A percentile compares a stretch with the other conserved stretches of the same genome.
These are phyloP conservation scores for Lactifluus rugatus DNA, from an alignment of 768 basidiomycete genomes.

Conservation along the genomic window DNA sequence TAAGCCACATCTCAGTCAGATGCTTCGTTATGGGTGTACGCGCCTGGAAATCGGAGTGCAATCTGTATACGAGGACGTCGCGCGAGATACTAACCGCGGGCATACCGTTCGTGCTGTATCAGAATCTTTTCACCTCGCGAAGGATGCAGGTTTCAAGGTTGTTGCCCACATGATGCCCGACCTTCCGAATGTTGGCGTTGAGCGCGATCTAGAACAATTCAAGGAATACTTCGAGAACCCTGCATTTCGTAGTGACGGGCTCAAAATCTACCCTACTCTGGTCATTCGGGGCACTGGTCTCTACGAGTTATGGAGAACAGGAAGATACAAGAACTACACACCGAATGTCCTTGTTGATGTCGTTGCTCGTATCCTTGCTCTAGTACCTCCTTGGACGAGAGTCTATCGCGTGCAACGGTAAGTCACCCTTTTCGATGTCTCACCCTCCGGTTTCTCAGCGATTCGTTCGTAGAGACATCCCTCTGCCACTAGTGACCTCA, in stretches of 20 bases:
- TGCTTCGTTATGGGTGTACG: constrained; percentile 98
- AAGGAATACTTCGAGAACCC: constrained; percentile 99
- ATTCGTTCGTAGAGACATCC: constrained; percentile 66
- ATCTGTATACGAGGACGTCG: constrained; percentile 98
- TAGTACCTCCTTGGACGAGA: constrained; percentile 97
- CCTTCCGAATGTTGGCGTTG: constrained; percentile 93
- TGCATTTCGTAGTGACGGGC: constrained; percentile 89
- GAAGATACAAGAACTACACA: constrained; percentile 98
- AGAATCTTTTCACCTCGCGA: constrained; percentile 94
- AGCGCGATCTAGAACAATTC: constrained; percentile 97
- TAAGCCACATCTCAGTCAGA: constrained; percentile 93
- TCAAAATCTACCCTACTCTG: constrained; percentile 97
- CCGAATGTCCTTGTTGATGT: constrained; percentile 98
- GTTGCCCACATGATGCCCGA: constrained; percentile 99
- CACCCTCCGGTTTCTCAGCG: not conserved
- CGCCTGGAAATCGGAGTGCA: constrained; percentile 98
- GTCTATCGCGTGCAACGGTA: constrained; percentile 96
- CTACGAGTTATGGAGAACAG: constrained; percentile 94
- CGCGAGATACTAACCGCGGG: constrained; percentile 95
- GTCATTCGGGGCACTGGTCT: constrained; percentile 95
- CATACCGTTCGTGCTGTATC: constrained; percentile 97
- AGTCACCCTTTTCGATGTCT: constrained; percentile 17
- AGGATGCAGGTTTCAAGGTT: constrained; percentile 99
- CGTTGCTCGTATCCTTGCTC: constrained; percentile 87
- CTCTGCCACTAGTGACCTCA: constrained; percentile 89